Conservation (phyloP, 2,329 filamentous ascomycete genomes). For the Diaporthe citrichinensis region DNA sequence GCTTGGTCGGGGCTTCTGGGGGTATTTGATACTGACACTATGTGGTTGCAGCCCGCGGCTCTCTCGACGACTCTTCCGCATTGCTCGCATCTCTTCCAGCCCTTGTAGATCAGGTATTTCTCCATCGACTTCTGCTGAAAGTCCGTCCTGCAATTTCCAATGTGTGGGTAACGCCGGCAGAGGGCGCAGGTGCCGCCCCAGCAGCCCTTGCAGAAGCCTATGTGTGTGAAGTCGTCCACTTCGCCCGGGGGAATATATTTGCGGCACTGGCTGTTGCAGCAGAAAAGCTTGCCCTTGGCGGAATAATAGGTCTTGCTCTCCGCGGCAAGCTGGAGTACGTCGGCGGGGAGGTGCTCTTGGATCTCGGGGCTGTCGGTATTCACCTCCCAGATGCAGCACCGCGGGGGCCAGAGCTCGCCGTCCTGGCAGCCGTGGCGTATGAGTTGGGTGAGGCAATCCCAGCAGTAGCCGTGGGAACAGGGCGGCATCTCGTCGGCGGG, state of each 20-base stretch:
- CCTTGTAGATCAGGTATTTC: neutral
- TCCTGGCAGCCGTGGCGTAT: neutral
- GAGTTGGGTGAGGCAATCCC: neutral
- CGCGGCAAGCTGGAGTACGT: neutral
- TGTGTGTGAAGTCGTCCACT: neutral
- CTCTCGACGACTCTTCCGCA: neutral
- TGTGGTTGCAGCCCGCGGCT: neutral
- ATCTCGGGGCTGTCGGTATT: neutral
- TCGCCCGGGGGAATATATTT: neutral
- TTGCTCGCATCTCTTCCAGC: neutral
- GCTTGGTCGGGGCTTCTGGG: too few species aligned
- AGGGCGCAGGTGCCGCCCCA: constrained; percentile 12
- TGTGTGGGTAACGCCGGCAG: neutral
- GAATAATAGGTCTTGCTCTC: neutral
- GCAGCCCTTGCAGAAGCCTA: constrained; percentile 5
- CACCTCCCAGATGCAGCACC: neutral
- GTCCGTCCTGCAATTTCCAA: neutral
- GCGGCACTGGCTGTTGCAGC: neutral
- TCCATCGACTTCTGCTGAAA: neutral
- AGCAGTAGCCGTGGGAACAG: neutral
- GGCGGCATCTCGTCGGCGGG: neutral
- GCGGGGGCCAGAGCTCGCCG: neutral
- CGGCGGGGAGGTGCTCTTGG: neutral
- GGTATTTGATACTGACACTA: neutral
- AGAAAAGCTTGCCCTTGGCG: neutral